Percentiles rank a stretch among this genome's conserved stretches.
These are phyloP conservation scores for Trichoderma sp. DNA, from an alignment of 2,329 filamentous ascomycete species.

Conservation along the genomic window DNA sequence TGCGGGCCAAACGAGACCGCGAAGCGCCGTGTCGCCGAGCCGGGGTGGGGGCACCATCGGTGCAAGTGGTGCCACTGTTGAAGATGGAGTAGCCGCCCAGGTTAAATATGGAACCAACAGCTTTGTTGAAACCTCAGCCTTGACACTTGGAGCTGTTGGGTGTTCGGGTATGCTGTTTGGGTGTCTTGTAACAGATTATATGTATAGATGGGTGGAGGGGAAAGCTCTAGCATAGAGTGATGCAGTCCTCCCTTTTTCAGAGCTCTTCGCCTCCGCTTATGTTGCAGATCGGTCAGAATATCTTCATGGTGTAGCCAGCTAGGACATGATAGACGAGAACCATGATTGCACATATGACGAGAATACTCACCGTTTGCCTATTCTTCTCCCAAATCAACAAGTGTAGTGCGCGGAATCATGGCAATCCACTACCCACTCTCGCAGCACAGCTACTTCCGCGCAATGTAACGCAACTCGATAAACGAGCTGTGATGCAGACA, in stretches of 20 bases:
- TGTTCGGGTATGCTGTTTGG: not conserved
- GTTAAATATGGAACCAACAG: not conserved
- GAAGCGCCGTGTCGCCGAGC: not conserved
- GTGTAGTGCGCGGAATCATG: not conserved
- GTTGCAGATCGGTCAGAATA: not conserved
- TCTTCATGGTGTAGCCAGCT: not conserved
- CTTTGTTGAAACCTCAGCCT: not conserved
- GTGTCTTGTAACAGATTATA: not conserved
- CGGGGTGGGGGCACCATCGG: not conserved
- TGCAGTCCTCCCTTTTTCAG: not conserved
- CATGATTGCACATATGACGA: not conserved
- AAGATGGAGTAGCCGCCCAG: not conserved
- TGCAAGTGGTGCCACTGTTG: not conserved
- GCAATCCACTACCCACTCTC: not conserved
- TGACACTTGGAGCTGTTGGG: not conserved
- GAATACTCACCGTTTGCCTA: not conserved
- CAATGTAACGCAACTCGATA: not conserved
- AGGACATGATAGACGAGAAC: not conserved
- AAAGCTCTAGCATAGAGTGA: not conserved
- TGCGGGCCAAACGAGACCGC: not conserved
- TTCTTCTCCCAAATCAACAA: not conserved
- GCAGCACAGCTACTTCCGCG: not conserved
- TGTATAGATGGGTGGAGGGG: not conserved
- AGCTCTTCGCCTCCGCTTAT: not conserved
- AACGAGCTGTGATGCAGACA: constrained; percentile 21